A percentile compares a stretch with the other conserved stretches of the same genome.
phyloP scores from a whole-genome alignment of 768 basidiomycete species.

The Sistotremastrum suecicum region DNA sequence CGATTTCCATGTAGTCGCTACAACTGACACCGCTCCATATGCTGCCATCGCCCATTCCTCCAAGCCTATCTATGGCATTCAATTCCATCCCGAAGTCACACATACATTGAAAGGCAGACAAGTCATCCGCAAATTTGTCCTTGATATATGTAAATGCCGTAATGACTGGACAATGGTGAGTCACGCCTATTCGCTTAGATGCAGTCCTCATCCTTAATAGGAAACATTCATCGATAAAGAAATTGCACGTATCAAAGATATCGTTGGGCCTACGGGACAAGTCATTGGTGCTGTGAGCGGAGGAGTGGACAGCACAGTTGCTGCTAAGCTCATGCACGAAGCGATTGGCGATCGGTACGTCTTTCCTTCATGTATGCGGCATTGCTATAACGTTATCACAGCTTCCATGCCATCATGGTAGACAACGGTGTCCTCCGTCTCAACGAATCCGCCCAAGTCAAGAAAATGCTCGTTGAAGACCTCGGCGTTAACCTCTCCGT shows the following conservation, averaged over 20 bases:
- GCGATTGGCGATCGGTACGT: constrained; percentile 90
- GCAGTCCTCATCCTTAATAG: constrained; percentile 22
- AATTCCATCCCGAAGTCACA: constrained; percentile 98
- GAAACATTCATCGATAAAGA: constrained; percentile 98
- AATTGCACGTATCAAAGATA: constrained; percentile 82
- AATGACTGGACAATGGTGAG: constrained; percentile 88
- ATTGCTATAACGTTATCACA: constrained; percentile 17
- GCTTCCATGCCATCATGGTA: constrained; percentile 99
- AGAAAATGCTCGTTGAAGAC: constrained; percentile 85
- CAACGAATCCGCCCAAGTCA: constrained; percentile 82
- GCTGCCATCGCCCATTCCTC: constrained; percentile 87
- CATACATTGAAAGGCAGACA: constrained; percentile 84
- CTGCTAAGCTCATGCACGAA: constrained; percentile 98
- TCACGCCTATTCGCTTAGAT: neutral
- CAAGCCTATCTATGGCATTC: constrained; percentile 88
- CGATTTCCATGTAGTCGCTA: constrained; percentile 78
- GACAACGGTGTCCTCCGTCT: constrained; percentile 94
- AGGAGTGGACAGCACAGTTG: constrained; percentile 95
- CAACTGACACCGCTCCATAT: constrained; percentile 76
- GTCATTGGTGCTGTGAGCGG: constrained; percentile 98
- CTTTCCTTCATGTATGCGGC: neutral
- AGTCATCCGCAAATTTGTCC: constrained; percentile 74
- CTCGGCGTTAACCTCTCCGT: constrained; percentile 95
- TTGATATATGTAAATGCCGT: constrained; percentile 70
- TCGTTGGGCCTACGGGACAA: constrained; percentile 86